Conservation (phyloP, 2,329 filamentous ascomycete species). For the Curvularia verruculosa region DNA sequence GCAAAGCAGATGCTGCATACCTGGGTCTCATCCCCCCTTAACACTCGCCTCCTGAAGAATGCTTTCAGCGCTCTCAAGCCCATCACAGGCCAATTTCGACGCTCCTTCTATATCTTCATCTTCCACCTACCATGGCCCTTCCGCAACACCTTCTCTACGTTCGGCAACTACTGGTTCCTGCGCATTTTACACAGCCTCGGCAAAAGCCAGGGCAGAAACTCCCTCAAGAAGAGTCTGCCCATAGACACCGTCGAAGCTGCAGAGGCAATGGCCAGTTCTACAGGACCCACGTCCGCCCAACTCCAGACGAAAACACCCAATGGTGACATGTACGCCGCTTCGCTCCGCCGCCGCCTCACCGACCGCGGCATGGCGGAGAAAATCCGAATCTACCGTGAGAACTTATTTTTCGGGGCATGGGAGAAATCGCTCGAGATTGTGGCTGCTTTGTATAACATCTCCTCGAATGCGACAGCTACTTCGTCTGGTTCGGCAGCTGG, state of each 20-base stretch:
- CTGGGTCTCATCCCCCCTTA: slow-evolving; percentile 54
- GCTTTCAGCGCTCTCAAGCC: slow-evolving; percentile 54
- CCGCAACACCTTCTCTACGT: slow-evolving; percentile 52
- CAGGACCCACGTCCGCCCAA: slow-evolving; percentile 59
- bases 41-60: slow-evolving; percentile 54
- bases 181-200: slow-evolving; percentile 50
- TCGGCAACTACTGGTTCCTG: slow-evolving; percentile 59
- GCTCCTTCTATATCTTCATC: slow-evolving; percentile 62
- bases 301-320: slow-evolving; percentile 31
- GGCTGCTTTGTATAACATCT: slow-evolving; percentile 54
- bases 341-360: slow-evolving; percentile 48
- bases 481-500: slow-evolving; percentile 26
- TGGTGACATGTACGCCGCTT: slow-evolving; percentile 48
- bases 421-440: slow-evolving; percentile 59
- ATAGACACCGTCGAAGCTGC: slow-evolving; percentile 41
- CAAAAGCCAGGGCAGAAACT: slow-evolving; percentile 32
- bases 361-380: slow-evolving; percentile 58
- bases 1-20: slow-evolving; percentile 59
- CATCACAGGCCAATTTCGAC: slow-evolving; percentile 54
- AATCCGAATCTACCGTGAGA: slow-evolving; percentile 61
- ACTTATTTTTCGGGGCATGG: slow-evolving; percentile 55
- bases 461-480: slow-evolving; percentile 3
- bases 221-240: neutral
- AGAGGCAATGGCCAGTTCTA: slow-evolving; percentile 58
- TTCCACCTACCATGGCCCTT: slow-evolving; percentile 58